Evolutionary conservation across 169 alveolate genomes (phyloP), one percentile per base, ranked within the genome.

Genomic region (Eimeria falciformis): DNA sequence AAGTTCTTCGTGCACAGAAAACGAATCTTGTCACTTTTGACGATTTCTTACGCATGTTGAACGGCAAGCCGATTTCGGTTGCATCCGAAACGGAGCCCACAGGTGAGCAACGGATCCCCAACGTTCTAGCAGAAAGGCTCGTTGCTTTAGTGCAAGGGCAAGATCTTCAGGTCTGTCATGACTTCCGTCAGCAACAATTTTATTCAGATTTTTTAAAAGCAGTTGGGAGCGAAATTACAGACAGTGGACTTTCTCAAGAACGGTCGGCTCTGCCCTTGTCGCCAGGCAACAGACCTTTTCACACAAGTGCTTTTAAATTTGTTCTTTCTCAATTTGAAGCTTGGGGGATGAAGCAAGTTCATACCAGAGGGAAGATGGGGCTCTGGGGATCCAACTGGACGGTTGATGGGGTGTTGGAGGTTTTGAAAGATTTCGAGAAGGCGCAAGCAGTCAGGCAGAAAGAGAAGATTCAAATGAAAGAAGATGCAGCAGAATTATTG

Each of bases 251-350:
- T 11, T 12, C 2, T 2, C 53, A 3, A 27, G 37, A 29, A 6
- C 81, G 23, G 11, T 14, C 5, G 46, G 18, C 5, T 29, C 23
- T 69, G 17, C 81, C 53, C 53, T 14, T 69, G 55, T 69, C 81
- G 14, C 81, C 81, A 12, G 81, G 81, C 45, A 21, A 29, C 25
- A 21, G 81, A 17, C 81, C 81, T 9, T 69, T 69, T 29, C 46
- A 37, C 14, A 7, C 53, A 14, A 25, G n/a, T 29, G 43, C 47
- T 2, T 69, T 69, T 29, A 37, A 14, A 21, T 11, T 21, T 9
- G 47, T 47, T n/a, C 45, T 69, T 21, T 25, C 47, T 6, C 18
- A 11, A 5, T 37, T 33, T 4, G 81, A 3, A 21, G 12, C 11
- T 0, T 37, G 53, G 81, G 23, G 23, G 3, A 27, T 9, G 23